Base-by-base conservation (phyloP, 2,329 filamentous ascomycete genomes). In the Sporothrix sp. region DNA sequence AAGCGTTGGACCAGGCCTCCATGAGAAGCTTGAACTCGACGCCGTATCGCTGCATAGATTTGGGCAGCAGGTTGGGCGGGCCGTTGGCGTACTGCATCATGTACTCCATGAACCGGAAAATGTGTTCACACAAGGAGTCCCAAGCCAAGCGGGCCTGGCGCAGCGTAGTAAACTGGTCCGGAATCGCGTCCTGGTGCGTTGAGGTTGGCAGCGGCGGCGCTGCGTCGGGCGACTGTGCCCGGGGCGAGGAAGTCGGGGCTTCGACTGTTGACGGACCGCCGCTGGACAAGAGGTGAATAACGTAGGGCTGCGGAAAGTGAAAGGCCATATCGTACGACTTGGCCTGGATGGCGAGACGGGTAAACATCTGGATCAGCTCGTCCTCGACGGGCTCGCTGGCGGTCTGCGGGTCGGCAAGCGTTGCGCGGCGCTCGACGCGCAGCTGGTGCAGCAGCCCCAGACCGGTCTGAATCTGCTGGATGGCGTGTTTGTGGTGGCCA, bases 321-420 rank as follows among this genome's bases (percentile, higher is more conserved):
- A 82, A 83, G 28, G 79, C 79, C 77, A 82, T 78, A 58, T 82
- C 79, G 60, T 83, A 83, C 0, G 78, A 81, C 59, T 82, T 83
- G 38, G 79, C 79, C 61, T 82, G 79, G 38, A 82, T 79, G 2
- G 78, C 78, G 2, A 82, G 67, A 4, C 79, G 72, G 1, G 75
- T 81, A 57, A 82, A 82, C 68, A 82, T 81, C 45, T 78, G 75
- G 6, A 78, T 69, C 23, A 83, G 68, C 58, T 82, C 79, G 46
- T 77, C 71, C 55, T 80, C 76, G 6, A 78, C 69, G 0, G 73
- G 68, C 50, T 75, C 73, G 5, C 37, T 14, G 1, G 35, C 39
- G 6, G 66, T 33, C 3, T 7, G 42, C 10, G 32, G 32, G 7
- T 32, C 33, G 1, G 11, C 27, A 7, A 11, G 20, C 20, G 69